Percentiles rank a stretch among this genome's conserved stretches.
Evolutionary conservation across 2,329 filamentous ascomycete species (phyloP).

Genomic region (Niveomyces coronatus): DNA sequence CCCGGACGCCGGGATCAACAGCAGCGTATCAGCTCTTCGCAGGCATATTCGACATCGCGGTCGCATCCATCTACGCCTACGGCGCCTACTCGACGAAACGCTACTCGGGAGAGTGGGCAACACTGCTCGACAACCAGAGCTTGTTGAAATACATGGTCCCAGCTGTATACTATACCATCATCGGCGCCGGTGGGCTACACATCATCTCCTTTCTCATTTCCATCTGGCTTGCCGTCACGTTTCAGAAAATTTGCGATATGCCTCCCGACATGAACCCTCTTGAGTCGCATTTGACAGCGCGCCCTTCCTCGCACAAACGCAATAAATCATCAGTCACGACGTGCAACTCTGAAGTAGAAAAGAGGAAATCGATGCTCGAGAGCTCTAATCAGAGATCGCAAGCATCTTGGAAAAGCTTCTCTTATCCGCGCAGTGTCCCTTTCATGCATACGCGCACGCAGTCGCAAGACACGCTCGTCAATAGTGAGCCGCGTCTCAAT

Average conservation of each 20-base stretch:
- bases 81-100: slow-evolving; percentile 36
- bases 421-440: slow-evolving; percentile 50
- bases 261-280: slow-evolving; percentile 95
- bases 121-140: slow-evolving; percentile 48
- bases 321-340: slow-evolving; percentile 52
- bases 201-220: slow-evolving; percentile 59
- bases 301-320: slow-evolving; percentile 57
- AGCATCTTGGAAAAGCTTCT: slow-evolving; percentile 32
- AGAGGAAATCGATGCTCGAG: slow-evolving; percentile 43
- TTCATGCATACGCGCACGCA: slow-evolving; percentile 69
- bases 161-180: slow-evolving; percentile 57
- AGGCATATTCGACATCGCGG: slow-evolving; percentile 54
- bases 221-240: slow-evolving; percentile 65
- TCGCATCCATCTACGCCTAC: slow-evolving; percentile 47
- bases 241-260: slow-evolving; percentile 70
- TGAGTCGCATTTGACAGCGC: slow-evolving; percentile 72
- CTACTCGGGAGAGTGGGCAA: slow-evolving; percentile 49
- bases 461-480: slow-evolving; percentile 47
- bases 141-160: slow-evolving; percentile 52
- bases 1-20: slow-evolving; percentile 66
- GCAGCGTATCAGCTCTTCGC: slow-evolving; percentile 87
- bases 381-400: slow-evolving; percentile 34
- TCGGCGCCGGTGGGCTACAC: slow-evolving; percentile 57
- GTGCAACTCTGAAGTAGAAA: slow-evolving; percentile 40
- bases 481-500: slow-evolving; percentile 43